Percentiles rank a stretch among this genome's conserved stretches.
Conservation (phyloP, 2,329 filamentous ascomycete genomes). For the Sclerotinia sclerotiorum region DNA sequence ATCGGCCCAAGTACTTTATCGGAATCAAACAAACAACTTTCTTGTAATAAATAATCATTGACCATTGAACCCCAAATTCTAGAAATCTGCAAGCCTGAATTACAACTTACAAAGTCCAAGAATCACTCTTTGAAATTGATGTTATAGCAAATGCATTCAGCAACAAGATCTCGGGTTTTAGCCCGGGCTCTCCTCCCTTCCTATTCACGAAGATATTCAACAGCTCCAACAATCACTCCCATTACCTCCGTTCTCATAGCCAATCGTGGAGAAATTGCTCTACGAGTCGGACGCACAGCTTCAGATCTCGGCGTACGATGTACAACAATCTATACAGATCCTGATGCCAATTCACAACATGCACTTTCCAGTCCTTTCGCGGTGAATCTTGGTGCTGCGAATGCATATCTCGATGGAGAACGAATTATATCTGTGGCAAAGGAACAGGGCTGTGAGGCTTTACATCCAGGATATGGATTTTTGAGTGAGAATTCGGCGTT, state of each 20-base stretch:
- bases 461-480: conserved; percentile 96
- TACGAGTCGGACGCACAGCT: conserved; percentile 88
- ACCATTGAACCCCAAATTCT: neutral
- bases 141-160: conserved; percentile 33
- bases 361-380: conserved; percentile 80
- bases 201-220: conserved; percentile 30
- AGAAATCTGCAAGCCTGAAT: neutral
- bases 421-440: conserved; percentile 88
- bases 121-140: conserved; percentile 6
- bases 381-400: conserved; percentile 77
- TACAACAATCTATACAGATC: conserved; percentile 92
- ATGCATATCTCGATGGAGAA: conserved; percentile 90
- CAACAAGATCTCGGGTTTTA: conserved; percentile 36
- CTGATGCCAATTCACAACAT: conserved; percentile 85
- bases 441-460: conserved; percentile 79
- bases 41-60: neutral
- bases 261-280: conserved; percentile 93
- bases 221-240: conserved; percentile 43
- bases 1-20: conserved; percentile 6
- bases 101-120: neutral
- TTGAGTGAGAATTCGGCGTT: conserved; percentile 92
- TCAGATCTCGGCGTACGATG: conserved; percentile 85
- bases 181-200: conserved; percentile 33
- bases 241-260: conserved; percentile 87
- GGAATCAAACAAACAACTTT: neutral